Evolutionary conservation across 2,329 filamentous ascomycete species (phyloP).

Genomic region (Colletotrichum neosansevieriae): DNA sequence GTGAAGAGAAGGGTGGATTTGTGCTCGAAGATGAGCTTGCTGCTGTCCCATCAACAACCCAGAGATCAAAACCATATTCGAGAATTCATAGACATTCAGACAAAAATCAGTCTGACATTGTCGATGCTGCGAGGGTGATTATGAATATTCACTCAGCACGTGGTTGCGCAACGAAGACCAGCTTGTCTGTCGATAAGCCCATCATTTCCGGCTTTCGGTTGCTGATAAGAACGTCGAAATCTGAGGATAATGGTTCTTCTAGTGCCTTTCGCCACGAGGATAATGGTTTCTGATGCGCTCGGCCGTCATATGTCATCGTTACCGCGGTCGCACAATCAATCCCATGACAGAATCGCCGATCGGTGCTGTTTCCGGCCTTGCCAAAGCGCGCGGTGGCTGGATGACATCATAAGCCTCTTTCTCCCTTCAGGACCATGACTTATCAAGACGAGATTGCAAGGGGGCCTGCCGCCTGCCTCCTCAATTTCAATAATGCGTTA

Average conservation of each 20-base stretch:
- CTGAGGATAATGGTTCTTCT: not conserved
- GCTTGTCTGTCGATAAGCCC: not conserved
- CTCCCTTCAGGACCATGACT: not conserved
- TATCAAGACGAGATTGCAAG: not conserved
- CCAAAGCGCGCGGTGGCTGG: not conserved
- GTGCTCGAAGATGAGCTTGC: too few relatives aligned
- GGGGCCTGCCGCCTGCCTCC: too few relatives aligned
- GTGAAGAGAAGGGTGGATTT: too few relatives aligned
- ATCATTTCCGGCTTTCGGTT: not conserved
- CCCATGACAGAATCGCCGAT: constrained; percentile 31
- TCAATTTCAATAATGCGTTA: not conserved
- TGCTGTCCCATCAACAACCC: too few relatives aligned
- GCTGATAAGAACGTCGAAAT: not conserved
- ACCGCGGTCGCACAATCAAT: not conserved
- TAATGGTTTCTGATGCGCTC: not conserved
- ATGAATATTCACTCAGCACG: too few relatives aligned
- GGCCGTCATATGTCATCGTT: constrained; percentile 22
- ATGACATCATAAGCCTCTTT: constrained; percentile 31
- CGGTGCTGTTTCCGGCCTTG: constrained; percentile 16
- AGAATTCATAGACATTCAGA: too few relatives aligned
- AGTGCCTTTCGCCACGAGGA: too few relatives aligned
- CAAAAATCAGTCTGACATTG: too few relatives aligned
- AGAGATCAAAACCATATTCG: too few relatives aligned
- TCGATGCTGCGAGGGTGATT: too few relatives aligned
- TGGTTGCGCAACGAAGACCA: too few relatives aligned